Evolutionary conservation across 2,329 filamentous ascomycete genomes (phyloP).

Genomic region (Colletotrichum destructivum): DNA sequence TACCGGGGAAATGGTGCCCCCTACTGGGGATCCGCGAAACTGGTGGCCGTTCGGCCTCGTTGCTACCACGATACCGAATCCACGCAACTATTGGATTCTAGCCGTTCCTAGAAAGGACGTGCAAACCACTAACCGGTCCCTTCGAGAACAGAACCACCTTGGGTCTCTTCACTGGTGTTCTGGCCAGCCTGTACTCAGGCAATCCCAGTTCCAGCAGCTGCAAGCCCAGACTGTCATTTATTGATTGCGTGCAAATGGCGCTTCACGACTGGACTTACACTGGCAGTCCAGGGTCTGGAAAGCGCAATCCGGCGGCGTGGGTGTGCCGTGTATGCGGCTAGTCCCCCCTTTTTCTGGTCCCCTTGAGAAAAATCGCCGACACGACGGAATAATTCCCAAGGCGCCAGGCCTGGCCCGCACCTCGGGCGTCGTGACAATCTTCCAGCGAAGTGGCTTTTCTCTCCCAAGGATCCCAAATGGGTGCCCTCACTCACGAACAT

Average conservation of each 20-base stretch:
- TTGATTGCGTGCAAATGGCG: neutral
- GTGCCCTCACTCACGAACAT: neutral
- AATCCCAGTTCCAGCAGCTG: conserved; percentile 6
- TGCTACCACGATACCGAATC: neutral
- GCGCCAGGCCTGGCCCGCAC: conserved; percentile 22
- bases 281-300: neutral
- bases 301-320: conserved; percentile 25
- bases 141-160: neutral
- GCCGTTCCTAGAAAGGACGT: conserved; percentile 1
- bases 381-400: conserved; percentile 38
- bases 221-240: conserved; percentile 28
- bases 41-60: neutral
- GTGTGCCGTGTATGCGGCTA: neutral
- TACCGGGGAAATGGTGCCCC: neutral
- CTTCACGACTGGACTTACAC: no score
- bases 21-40: no score
- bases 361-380: conserved; percentile 35
- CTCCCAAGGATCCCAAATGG: neutral
- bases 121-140: neutral
- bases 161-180: neutral
- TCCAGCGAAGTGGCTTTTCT: conserved; percentile 31
- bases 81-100: conserved; percentile 25
- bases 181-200: neutral
- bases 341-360: neutral
- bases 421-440: conserved; percentile 40